Base-by-base conservation (phyloP, 2,329 filamentous ascomycete genomes). In the Trichoderma aggressivum region DNA sequence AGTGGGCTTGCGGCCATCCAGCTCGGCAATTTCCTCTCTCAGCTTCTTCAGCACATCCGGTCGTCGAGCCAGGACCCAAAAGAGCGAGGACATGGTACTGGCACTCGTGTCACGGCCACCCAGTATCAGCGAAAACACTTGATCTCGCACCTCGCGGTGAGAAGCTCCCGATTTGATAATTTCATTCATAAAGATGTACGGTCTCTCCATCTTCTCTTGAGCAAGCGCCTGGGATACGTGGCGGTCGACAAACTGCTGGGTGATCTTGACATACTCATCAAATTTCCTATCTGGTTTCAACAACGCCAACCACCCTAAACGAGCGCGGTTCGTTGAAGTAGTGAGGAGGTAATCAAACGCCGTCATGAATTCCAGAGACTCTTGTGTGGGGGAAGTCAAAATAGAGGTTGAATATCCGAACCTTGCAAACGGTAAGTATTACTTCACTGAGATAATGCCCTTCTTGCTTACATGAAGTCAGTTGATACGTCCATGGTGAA, bases 401-500 rank as follows among this genome's bases (percentile, higher is more conserved):
- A 80, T 76, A 66, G 83, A 78, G 7, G 83, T 85, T 14, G 83
- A 83, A 65, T 80, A 79, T 14, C 84, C 84, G 70, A 86, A 82
- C 75, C 74, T 82, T 70, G 39, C 70, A 64, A 62, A 26, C 14
- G 21, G 16, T 43, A 12, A 34, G 24, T 26, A 14, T 32, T 16
- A 5, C 36, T 10, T 34, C 36, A 55, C 12, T 16, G 39, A 10
- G 24, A 28, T 24, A 11, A 11, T 30, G 16, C 11, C 7, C 1
- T 26, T 43, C 14, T 32, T 24, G 74, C 79, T 80, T 59, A 83
- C 80, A 88, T 83, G 78, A 94, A 94, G 67, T 90, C 89, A 0
- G 90, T 92, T 5, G 90, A 88, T 1, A 86, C 86, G 75, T 92
- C 90, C 73, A 92, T 87, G 0, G 89, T 91, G 68, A 93, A 82